A percentile compares a stretch with the other conserved stretches of the same genome.
These are phyloP conservation scores for Lanzia echinophila DNA, from an alignment of 2,329 filamentous ascomycete species.

Conservation along the genomic window DNA sequence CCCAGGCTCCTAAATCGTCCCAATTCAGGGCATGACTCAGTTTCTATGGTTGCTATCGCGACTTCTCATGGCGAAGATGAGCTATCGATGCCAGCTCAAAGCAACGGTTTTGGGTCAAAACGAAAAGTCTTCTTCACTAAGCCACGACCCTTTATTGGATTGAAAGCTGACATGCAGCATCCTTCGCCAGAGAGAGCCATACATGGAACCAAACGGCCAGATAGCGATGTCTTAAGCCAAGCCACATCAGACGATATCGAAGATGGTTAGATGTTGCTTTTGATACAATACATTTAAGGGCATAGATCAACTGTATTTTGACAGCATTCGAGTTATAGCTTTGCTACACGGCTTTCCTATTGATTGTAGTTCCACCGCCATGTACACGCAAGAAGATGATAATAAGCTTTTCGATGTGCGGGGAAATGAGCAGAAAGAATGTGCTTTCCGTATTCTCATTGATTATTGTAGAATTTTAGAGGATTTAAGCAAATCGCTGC, in stretches of 20 bases:
- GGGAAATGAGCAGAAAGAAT: too few species aligned
- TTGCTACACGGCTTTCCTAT: too few species aligned
- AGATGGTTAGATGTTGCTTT: background rate
- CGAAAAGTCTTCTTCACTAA: background rate
- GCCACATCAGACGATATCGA: background rate
- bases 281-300: background rate
- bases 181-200: background rate
- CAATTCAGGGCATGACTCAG: background rate
- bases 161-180: background rate
- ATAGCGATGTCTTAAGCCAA: too few species aligned
- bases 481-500: background rate
- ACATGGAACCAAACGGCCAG: too few species aligned
- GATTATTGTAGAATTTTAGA: too few species aligned
- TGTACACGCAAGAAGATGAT: too few species aligned
- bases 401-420: too few species aligned
- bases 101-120: background rate
- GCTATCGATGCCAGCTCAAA: background rate
- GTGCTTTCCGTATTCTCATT: too few species aligned
- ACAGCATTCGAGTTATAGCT: background rate
- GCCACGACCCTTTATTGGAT: background rate
- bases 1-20: too few species aligned
- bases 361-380: too few species aligned
- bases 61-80: background rate
- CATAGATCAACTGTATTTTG: too few species aligned
- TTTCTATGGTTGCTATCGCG: slow-evolving; percentile 5